Conservation (phyloP, 1,284 basidiomycete species). For the Austroboletus rostrupii region DNA sequence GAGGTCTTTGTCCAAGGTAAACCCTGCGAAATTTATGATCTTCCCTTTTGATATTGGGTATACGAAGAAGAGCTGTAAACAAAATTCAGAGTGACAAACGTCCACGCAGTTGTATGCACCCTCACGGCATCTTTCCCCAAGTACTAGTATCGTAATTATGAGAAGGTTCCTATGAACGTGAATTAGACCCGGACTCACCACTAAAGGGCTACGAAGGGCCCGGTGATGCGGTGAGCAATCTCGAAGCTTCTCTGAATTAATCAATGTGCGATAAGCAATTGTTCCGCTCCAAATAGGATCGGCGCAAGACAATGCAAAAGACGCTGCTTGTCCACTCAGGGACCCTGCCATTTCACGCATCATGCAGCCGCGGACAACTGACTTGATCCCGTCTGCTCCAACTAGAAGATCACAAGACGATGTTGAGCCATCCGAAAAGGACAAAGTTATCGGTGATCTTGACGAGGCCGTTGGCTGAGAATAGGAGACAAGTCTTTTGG, state of each 20-base stretch:
- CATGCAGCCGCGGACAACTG: slow-evolving; percentile 40
- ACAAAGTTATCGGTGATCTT: slow-evolving; percentile 31
- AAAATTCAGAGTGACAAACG: not conserved
- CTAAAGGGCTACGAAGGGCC: slow-evolving; percentile 24
- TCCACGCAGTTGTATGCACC: not conserved
- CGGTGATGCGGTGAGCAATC: slow-evolving; percentile 35
- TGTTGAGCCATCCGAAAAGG: slow-evolving; percentile 42
- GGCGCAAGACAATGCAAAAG: slow-evolving; percentile 21
- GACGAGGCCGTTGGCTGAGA: slow-evolving; percentile 23
- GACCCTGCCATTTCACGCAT: slow-evolving; percentile 28
- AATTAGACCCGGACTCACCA: slow-evolving; percentile 19
- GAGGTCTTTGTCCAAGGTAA: slow-evolving; percentile 27
- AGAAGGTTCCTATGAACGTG: not conserved
- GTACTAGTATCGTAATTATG: slow-evolving; percentile 14
- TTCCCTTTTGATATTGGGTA: slow-evolving; percentile 31
- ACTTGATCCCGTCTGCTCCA: slow-evolving; percentile 53
- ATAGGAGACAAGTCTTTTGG: slow-evolving; percentile 40
- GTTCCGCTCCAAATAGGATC: slow-evolving; percentile 43
- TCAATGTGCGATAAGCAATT: slow-evolving; percentile 38
- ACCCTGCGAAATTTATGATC: slow-evolving; percentile 32
- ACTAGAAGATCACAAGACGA: slow-evolving; percentile 46
- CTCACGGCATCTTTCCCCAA: slow-evolving; percentile 27
- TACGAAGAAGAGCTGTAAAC: slow-evolving; percentile 20
- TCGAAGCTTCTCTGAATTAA: slow-evolving; percentile 34
- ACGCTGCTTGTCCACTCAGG: slow-evolving; percentile 12